Conservation (phyloP, 1,139 yeast genomes). For the Sugiyamaella neomexicana region DNA sequence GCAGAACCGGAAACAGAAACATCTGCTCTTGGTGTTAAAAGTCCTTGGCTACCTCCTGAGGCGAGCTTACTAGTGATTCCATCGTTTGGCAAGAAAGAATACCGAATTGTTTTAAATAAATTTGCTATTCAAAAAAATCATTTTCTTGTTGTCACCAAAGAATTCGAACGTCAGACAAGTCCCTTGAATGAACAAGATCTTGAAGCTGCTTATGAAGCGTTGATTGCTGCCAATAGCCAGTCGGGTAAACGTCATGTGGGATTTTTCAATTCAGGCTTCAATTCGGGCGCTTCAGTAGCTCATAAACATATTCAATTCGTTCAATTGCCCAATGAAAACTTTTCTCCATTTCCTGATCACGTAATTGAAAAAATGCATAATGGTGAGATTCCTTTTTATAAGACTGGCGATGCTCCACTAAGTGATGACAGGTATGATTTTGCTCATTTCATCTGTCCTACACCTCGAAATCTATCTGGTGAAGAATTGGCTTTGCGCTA, state of each 20-base stretch:
- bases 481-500: slow-evolving; percentile 59
- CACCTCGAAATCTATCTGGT: slow-evolving; percentile 42
- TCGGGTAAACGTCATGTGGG: slow-evolving; percentile 57
- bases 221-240: slow-evolving; percentile 45
- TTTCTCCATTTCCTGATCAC: slow-evolving; percentile 60
- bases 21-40: slow-evolving; percentile 34
- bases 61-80: slow-evolving; percentile 66
- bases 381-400: slow-evolving; percentile 40
- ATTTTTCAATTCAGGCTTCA: slow-evolving; percentile 83
- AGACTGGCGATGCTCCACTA: slow-evolving; percentile 54
- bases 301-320: slow-evolving; percentile 91
- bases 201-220: slow-evolving; percentile 54
- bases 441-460: slow-evolving; percentile 75
- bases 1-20: slow-evolving; percentile 21
- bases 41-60: slow-evolving; percentile 83
- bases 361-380: slow-evolving; percentile 39
- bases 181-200: slow-evolving; percentile 72
- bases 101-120: slow-evolving; percentile 67
- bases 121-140: slow-evolving; percentile 82
- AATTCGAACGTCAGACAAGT: slow-evolving; percentile 67
- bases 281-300: slow-evolving; percentile 89
- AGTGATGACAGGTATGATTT: slow-evolving; percentile 64
- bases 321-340: slow-evolving; percentile 57
- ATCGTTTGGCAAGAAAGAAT: slow-evolving; percentile 56
- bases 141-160: slow-evolving; percentile 71